Conservation (phyloP, 306 rosid species). For the Purshia tridentata region DNA sequence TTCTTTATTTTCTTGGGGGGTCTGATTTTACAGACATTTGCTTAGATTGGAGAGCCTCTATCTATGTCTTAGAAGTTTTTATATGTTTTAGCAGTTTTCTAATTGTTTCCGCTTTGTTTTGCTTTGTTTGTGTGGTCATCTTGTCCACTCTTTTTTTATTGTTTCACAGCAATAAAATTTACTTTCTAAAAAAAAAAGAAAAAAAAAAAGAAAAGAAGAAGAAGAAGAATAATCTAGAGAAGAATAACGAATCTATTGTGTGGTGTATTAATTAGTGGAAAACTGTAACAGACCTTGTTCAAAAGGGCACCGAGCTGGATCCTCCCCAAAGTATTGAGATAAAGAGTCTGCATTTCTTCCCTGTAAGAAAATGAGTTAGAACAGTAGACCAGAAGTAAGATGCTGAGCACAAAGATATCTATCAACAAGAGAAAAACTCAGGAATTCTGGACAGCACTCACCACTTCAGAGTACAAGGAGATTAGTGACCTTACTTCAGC, state of each 20-base stretch:
- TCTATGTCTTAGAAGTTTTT: no score
- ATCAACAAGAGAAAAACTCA: neutral
- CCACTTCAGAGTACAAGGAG: conserved; percentile 97
- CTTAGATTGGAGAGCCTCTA: no score
- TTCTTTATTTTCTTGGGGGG: no score
- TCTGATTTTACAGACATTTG: no score
- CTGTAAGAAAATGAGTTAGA: conserved; percentile 47
- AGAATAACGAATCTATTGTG: no score
- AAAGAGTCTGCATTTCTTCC: conserved; percentile 97
- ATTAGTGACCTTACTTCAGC: conserved; percentile 94
- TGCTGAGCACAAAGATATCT: conserved; percentile 16
- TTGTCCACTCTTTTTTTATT: no score
- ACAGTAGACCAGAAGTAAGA: conserved; percentile 22
- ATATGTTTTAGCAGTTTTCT: no score
- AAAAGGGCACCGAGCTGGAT: conserved; percentile 96
- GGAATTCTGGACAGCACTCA: conserved; percentile 37
- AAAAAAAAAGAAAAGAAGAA: neutral
- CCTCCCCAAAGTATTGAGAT: conserved; percentile 98
- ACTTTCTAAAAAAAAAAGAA: no score
- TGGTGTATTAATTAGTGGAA: conserved; percentile 8
- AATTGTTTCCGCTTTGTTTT: no score
- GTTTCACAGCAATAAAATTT: no score
- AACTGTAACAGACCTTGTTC: conserved; percentile 80
- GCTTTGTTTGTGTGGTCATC: no score
- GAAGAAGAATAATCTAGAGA: neutral